These are phyloP conservation scores for Sphaerulina vaccinii DNA, from an alignment of 2,329 filamentous ascomycete species.

Conservation along the genomic window DNA sequence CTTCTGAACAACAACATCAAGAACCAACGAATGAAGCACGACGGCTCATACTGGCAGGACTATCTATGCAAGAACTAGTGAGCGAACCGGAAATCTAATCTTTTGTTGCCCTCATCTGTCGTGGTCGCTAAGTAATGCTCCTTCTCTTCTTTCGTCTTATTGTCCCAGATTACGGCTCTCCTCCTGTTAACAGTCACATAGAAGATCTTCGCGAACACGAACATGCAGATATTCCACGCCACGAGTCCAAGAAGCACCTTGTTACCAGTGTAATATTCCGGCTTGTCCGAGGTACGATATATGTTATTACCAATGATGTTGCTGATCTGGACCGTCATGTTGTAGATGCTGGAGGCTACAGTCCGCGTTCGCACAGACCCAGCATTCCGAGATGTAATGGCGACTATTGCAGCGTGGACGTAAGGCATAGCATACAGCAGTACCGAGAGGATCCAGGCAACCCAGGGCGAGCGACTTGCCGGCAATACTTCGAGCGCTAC, in stretches of 20 bases:
- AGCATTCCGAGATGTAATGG: constrained; percentile 61
- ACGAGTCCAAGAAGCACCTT: constrained; percentile 53
- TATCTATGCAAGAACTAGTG: constrained; percentile 1
- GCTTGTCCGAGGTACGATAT: constrained; percentile 56
- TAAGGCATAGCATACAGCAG: constrained; percentile 44
- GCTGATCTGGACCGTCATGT: constrained; percentile 47
- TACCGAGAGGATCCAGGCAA: constrained; percentile 41
- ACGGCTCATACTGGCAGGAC: no score
- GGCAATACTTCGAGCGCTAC: constrained; percentile 42
- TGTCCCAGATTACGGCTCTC: constrained; percentile 46
- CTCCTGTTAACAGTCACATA: constrained; percentile 53
- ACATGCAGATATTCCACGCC: constrained; percentile 48
- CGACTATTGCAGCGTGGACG: constrained; percentile 59
- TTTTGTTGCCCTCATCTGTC: constrained; percentile 42
- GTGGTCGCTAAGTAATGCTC: constrained; percentile 48
- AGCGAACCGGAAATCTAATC: constrained; percentile 44
- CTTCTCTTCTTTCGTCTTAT: constrained; percentile 51
- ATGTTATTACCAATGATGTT: constrained; percentile 44
- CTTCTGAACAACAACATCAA: no score
- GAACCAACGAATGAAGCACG: no score
- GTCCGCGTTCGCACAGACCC: constrained; percentile 62
- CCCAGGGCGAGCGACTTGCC: constrained; percentile 38
- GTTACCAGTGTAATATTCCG: constrained; percentile 56
- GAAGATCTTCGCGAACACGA: constrained; percentile 54
- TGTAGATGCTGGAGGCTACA: constrained; percentile 60